phyloP scores from a whole-genome alignment of 1,139 yeast species.

The Candida albicans region DNA sequence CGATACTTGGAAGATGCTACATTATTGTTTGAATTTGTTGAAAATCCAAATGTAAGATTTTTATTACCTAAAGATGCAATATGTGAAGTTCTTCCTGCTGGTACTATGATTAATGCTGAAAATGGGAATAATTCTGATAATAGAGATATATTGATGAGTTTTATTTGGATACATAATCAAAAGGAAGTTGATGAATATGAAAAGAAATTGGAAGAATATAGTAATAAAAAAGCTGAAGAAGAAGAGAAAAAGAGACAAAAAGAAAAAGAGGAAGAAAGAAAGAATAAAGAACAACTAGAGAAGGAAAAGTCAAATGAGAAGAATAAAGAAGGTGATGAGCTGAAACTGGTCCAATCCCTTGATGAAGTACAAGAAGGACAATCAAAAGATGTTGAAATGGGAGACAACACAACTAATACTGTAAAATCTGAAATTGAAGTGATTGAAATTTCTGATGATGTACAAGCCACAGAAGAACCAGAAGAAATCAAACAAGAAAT shows the following conservation, averaged over 20 bases:
- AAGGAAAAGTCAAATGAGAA: constrained; percentile 15
- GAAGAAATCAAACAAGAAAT: not conserved
- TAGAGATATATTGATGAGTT: constrained; percentile 62
- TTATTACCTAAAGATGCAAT: constrained; percentile 74
- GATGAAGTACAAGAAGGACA: constrained; percentile 12
- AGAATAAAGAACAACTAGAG: constrained; percentile 14
- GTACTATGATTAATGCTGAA: constrained; percentile 20
- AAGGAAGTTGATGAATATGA: constrained; percentile 52
- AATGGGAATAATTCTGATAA: constrained; percentile 30
- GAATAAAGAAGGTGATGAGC: constrained; percentile 51
- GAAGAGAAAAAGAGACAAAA: constrained; percentile 26
- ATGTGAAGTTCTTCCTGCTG: constrained; percentile 54
- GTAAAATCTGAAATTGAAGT: not conserved
- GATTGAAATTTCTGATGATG: constrained; percentile 9
- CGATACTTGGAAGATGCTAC: constrained; percentile 68
- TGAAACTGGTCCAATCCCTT: constrained; percentile 18
- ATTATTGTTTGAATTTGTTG: constrained; percentile 80
- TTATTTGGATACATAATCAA: constrained; percentile 58
- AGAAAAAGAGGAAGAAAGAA: constrained; percentile 22
- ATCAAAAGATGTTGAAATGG: not conserved
- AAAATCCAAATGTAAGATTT: constrained; percentile 74
- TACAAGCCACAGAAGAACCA: not conserved
- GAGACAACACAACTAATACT: not conserved
- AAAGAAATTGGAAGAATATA: constrained; percentile 30
- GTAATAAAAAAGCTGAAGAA: constrained; percentile 26